Base-by-base conservation (phyloP, 345 rosid genomes). In the Citrus australasica region DNA sequence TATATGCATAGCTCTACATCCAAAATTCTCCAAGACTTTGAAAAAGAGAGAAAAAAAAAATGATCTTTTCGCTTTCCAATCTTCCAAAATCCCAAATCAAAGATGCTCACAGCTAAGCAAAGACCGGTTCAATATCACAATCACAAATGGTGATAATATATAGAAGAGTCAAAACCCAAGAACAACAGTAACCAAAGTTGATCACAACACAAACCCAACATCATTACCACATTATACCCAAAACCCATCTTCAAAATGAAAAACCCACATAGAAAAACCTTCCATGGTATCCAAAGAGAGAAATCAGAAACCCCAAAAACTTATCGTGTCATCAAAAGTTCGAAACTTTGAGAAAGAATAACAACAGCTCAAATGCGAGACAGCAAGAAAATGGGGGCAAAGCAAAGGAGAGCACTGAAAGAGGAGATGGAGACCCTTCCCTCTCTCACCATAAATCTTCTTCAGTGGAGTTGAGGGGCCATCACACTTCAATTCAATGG, bases 381-480 rank as follows among this genome's bases (percentile, higher is more conserved):
- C 86, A 88, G 86, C 80, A n/a, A 46, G 78, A 61, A 80, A 83
- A 82, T 84, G 82, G 82, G 83, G 82, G 80, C 71, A 81, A 76
- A 69, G 69, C 24, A 30, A 64, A 30, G 68, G 79, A 66, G 79
- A 79, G 86, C 82, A 84, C 78, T 80, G 83, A 79, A 83, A 83
- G 84, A 84, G 80, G 76, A 82, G 86, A 85, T 60, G 78, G 80
- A 86, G 87, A 77, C 83, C 79, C 76, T 71, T 51, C 58, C 6
- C 22, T 48, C 78, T 80, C 66, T 79, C 71, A 76, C 75, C 79
- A 73, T 80, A 83, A 85, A 82, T 72, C 73, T 67, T 71, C 71
- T 68, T 84, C 69, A 84, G 94, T 87, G 92, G 89, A 86, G 82
- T 79, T 73, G 27, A 87, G 89, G 93, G 89, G 90, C 91, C 91